Conservation (phyloP, 208 protist species). For the Leishmania braziliensis region DNA sequence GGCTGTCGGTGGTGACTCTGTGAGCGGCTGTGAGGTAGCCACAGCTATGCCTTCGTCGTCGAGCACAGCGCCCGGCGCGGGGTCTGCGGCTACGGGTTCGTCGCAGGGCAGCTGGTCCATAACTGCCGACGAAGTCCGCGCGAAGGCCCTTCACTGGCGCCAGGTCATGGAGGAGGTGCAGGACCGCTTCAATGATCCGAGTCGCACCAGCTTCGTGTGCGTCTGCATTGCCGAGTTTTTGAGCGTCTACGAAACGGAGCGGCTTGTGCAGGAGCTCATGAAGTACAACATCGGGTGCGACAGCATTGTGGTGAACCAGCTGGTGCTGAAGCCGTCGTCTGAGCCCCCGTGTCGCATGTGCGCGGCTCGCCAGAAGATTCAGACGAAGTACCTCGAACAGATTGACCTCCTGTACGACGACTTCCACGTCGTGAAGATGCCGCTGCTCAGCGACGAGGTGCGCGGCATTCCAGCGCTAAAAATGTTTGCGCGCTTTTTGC, state of each 20-base stretch:
- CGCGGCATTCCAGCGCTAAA: slow-evolving; percentile 76
- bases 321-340: slow-evolving; percentile 69
- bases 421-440: slow-evolving; percentile 95
- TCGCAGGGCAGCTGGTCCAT: background rate
- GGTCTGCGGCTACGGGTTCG: background rate
- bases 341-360: slow-evolving; percentile 87
- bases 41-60: background rate
- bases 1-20: background rate
- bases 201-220: slow-evolving; percentile 97
- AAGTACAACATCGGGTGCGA: slow-evolving; percentile 96
- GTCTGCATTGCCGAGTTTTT: slow-evolving; percentile 99
- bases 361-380: slow-evolving; percentile 89
- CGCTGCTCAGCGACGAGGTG: slow-evolving; percentile 92
- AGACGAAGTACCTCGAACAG: slow-evolving; percentile 96
- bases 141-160: slow-evolving; percentile 39
- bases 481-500: slow-evolving; percentile 77
- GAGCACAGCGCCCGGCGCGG: background rate
- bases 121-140: slow-evolving; percentile 25
- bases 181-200: slow-evolving; percentile 59
- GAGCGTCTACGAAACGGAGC: slow-evolving; percentile 99
- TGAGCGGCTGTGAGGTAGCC: background rate
- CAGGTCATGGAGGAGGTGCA: slow-evolving; percentile 56
- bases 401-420: slow-evolving; percentile 96
- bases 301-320: slow-evolving; percentile 97
- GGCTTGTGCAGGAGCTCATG: slow-evolving; percentile 97